These are phyloP conservation scores for Lactarius sanguifluus DNA, from an alignment of 768 basidiomycete genomes.

Conservation along the genomic window DNA sequence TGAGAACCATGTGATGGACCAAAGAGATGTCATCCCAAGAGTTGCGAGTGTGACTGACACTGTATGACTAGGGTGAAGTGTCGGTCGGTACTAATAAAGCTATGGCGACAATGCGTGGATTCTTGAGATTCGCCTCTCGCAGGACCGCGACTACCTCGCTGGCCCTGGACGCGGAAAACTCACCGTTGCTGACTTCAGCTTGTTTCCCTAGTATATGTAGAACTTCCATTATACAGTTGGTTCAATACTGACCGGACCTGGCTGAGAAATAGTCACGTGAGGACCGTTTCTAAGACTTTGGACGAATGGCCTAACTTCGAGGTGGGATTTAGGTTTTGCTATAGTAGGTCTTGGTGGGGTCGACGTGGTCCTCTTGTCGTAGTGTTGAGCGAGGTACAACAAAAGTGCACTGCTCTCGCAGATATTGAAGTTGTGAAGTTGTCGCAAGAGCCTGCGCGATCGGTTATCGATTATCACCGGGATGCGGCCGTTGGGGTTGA, in stretches of 20 bases:
- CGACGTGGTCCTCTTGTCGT: constrained; percentile 73
- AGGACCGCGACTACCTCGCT: constrained; percentile 72
- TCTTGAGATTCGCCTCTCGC: constrained; percentile 67
- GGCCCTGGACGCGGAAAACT: constrained; percentile 67
- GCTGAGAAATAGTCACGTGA: constrained; percentile 41
- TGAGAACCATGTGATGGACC: too few relatives aligned
- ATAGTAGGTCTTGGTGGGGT: constrained; percentile 56
- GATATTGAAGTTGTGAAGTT: constrained; percentile 61
- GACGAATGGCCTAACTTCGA: constrained; percentile 65
- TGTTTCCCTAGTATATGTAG: constrained; percentile 53
- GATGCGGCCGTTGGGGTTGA: constrained; percentile 75
- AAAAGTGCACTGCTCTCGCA: constrained; percentile 83
- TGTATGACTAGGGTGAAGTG: too few relatives aligned
- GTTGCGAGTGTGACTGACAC: too few relatives aligned
- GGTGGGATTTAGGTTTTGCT: constrained; percentile 47
- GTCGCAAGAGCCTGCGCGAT: constrained; percentile 47
- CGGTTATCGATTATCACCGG: constrained; percentile 65
- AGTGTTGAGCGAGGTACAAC: constrained; percentile 78
- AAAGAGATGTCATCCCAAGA: too few relatives aligned
- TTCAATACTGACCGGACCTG: neutral
- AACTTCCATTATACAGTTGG: constrained; percentile 5
- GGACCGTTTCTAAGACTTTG: constrained; percentile 53
- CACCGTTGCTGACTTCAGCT: constrained; percentile 66
- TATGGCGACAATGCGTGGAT: too few relatives aligned
- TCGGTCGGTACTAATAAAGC: too few relatives aligned